Percentiles rank a stretch among this genome's conserved stretches.
These are phyloP conservation scores for Podila minutissima DNA, from an alignment of 192 early-diverging fungal species.

Conservation along the genomic window DNA sequence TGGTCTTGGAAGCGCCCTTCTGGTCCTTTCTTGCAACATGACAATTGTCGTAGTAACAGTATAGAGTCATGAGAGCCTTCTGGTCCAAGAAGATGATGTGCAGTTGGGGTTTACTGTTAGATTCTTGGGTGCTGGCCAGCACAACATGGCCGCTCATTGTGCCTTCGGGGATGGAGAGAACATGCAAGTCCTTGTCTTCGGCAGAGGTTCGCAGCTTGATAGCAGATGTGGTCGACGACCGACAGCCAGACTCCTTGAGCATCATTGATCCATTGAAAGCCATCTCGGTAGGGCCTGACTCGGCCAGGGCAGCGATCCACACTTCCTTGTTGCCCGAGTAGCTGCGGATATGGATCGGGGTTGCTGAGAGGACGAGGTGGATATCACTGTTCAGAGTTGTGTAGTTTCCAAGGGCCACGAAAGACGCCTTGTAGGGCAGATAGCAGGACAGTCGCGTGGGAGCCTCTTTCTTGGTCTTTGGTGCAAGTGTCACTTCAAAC, in stretches of 20 bases:
- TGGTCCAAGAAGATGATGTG: slow-evolving; percentile 36
- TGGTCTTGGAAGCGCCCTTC: too few species aligned
- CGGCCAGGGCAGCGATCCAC: slow-evolving; percentile 70
- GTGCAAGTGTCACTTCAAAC: slow-evolving; percentile 53
- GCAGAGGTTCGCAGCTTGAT: slow-evolving; percentile 14
- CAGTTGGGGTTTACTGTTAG: slow-evolving; percentile 51
- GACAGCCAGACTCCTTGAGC: slow-evolving; percentile 50
- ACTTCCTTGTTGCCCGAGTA: slow-evolving; percentile 57
- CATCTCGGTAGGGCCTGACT: slow-evolving; percentile 60
- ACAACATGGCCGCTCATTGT: slow-evolving; percentile 19
- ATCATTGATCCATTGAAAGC: slow-evolving; percentile 65
- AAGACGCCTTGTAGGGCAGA: slow-evolving; percentile 68
- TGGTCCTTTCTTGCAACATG: neutral
- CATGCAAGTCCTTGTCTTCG: slow-evolving; percentile 3
- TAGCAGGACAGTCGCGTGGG: slow-evolving; percentile 49
- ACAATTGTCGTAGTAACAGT: slow-evolving; percentile 41
- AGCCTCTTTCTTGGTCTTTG: neutral
- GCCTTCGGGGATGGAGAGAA: slow-evolving; percentile 31
- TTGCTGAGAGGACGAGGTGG: slow-evolving; percentile 63
- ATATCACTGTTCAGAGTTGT: slow-evolving; percentile 54
- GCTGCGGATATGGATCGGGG: slow-evolving; percentile 64
- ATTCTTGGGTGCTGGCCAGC: slow-evolving; percentile 5
- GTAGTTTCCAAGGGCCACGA: slow-evolving; percentile 73
- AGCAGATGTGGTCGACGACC: slow-evolving; percentile 6
- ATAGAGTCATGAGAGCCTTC: slow-evolving; percentile 17